Evolutionary conservation across 345 rosid genomes (phyloP).

Genomic region (Eutrema heterophyllum): DNA sequence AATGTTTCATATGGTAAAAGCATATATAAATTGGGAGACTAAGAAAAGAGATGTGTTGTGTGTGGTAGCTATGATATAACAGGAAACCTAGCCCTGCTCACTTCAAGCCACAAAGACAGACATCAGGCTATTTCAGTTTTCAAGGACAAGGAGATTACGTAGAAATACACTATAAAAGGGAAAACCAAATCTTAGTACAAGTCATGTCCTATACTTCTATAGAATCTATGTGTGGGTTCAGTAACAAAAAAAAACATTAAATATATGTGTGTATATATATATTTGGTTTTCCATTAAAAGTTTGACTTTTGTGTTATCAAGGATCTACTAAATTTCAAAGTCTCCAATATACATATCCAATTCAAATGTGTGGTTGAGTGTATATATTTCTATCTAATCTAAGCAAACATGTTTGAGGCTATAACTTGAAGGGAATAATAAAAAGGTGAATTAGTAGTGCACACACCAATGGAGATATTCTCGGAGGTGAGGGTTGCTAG

Average conservation of each 20-base stretch:
- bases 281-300: too few species aligned
- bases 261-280: too few species aligned
- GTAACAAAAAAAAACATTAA: too few species aligned
- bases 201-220: not conserved
- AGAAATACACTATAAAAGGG: conserved; percentile 8
- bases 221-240: not conserved
- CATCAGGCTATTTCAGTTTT: not conserved
- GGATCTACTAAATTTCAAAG: not conserved
- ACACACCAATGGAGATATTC: conserved; percentile 38
- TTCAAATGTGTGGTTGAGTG: not conserved
- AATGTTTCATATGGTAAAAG: too few species aligned
- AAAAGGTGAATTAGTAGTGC: not conserved
- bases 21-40: not conserved
- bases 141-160: not conserved
- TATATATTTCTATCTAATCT: not conserved
- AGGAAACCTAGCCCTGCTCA: not conserved
- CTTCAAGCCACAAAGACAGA: not conserved
- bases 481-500: conserved; percentile 35
- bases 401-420: not conserved
- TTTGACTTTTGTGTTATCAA: not conserved
- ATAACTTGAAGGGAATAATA: not conserved
- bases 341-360: not conserved
- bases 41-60: not conserved
- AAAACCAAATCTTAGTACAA: conserved; percentile 7
- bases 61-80: conserved; percentile 6